A percentile compares a stretch with the other conserved stretches of the same genome.
These are phyloP conservation scores for Podaxis sp. DNA, from an alignment of 768 basidiomycete species.

Conservation along the genomic window DNA sequence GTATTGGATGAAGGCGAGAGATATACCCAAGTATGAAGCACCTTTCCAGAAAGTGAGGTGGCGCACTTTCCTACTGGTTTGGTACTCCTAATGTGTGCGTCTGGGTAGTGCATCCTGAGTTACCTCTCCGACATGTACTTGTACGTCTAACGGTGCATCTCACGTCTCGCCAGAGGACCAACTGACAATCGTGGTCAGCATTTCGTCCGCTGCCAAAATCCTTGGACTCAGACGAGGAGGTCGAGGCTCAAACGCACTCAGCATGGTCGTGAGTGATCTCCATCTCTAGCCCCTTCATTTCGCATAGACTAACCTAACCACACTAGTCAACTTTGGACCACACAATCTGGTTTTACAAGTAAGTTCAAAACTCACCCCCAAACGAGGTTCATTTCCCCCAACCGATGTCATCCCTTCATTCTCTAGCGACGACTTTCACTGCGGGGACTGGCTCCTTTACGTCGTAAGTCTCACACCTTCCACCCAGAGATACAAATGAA, in stretches of 20 bases:
- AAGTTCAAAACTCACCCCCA: slow-evolving; percentile 22
- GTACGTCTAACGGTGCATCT: slow-evolving; percentile 39
- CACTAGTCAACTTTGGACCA: slow-evolving; percentile 74
- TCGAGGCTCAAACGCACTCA: slow-evolving; percentile 47
- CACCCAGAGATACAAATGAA: slow-evolving; percentile 5
- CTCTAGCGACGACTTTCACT: slow-evolving; percentile 68
- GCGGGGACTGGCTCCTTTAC: slow-evolving; percentile 80
- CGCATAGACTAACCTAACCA: background rate
- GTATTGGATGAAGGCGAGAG: slow-evolving; percentile 82
- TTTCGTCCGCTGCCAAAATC: slow-evolving; percentile 51
- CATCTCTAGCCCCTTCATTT: background rate
- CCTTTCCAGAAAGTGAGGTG: slow-evolving; percentile 72
- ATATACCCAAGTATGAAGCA: slow-evolving; percentile 62
- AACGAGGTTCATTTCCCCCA: background rate
- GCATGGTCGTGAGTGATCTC: slow-evolving; percentile 58
- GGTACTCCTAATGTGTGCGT: background rate
- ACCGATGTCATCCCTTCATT: background rate
- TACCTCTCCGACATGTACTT: slow-evolving; percentile 81
- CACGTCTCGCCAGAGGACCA: background rate
- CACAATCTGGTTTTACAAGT: slow-evolving; percentile 79
- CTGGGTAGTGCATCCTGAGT: slow-evolving; percentile 65
- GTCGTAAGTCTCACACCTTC: slow-evolving; percentile 50
- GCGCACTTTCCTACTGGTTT: slow-evolving; percentile 9
- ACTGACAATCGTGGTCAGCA: slow-evolving; percentile 38
- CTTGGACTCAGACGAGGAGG: slow-evolving; percentile 52